Percentiles rank a stretch among this genome's conserved stretches.
phyloP scores from a whole-genome alignment of 257 asterid genomes.

The Leptodermis oblonga region DNA sequence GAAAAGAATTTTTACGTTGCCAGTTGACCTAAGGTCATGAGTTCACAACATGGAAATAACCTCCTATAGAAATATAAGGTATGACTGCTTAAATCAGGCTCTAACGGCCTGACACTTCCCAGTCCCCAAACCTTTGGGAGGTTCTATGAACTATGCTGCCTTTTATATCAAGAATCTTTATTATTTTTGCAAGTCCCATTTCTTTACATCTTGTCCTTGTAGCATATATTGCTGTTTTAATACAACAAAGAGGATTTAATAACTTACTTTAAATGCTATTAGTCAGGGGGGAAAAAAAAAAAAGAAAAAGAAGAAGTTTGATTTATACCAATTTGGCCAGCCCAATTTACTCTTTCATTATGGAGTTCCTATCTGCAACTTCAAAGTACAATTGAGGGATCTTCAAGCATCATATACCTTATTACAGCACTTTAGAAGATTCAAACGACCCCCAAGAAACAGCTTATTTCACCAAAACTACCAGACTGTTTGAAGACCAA shows the following conservation, averaged over 20 bases:
- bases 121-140: too few relatives aligned
- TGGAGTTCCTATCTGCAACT: neutral
- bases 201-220: neutral
- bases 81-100: too few relatives aligned
- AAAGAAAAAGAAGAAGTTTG: neutral
- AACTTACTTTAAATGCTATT: neutral
- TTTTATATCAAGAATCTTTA: neutral
- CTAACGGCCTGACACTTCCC: too few relatives aligned
- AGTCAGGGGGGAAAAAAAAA: too few relatives aligned
- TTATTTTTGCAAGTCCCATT: neutral
- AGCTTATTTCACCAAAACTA: neutral
- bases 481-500: neutral
- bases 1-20: too few relatives aligned
- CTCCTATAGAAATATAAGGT: too few relatives aligned
- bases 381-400: neutral
- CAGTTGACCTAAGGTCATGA: too few relatives aligned
- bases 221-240: neutral
- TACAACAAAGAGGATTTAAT: neutral
- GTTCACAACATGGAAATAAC: too few relatives aligned
- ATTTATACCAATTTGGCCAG: neutral
- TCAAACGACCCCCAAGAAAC: neutral
- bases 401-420: neutral
- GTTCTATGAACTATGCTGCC: too few relatives aligned
- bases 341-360: too few relatives aligned
- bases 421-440: neutral